These are phyloP conservation scores for Plantago coronopus DNA, from an alignment of 305 asterid genomes.

Conservation along the genomic window DNA sequence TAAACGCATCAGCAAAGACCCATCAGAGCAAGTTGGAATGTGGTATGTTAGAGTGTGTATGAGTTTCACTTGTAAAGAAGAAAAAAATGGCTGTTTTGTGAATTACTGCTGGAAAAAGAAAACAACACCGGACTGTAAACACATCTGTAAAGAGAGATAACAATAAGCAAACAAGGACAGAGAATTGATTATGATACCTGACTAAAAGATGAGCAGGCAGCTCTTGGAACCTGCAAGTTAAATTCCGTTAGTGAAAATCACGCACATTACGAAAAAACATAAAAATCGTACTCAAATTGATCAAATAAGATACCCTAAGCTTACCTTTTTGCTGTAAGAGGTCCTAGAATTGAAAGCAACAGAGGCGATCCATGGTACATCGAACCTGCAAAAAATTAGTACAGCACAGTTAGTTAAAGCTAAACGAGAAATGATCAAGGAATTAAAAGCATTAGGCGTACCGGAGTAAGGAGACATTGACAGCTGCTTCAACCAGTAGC, in stretches of 20 bases:
- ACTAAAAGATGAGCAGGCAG: slow-evolving; percentile 57
- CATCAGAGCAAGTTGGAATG: too few relatives aligned
- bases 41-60: too few relatives aligned
- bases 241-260: slow-evolving; percentile 20
- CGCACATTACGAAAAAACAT: slow-evolving; percentile 10
- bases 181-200: slow-evolving; percentile 46
- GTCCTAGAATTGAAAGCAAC: slow-evolving; percentile 70
- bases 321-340: slow-evolving; percentile 67
- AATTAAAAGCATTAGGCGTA: slow-evolving; percentile 24
- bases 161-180: slow-evolving; percentile 8
- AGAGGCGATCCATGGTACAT: slow-evolving; percentile 97
- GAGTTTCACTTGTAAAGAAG: too few relatives aligned
- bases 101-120: too few relatives aligned
- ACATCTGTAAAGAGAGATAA: not conserved
- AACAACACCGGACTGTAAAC: slow-evolving; percentile 6
- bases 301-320: not conserved
- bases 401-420: not conserved
- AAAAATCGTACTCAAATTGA: slow-evolving; percentile 13
- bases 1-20: too few relatives aligned
- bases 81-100: too few relatives aligned
- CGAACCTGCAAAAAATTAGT: slow-evolving; percentile 46
- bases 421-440: not conserved
- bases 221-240: slow-evolving; percentile 55
- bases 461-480: slow-evolving; percentile 90
- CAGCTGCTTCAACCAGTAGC: slow-evolving; percentile 83